Evolutionary conservation across 331 rosid species (phyloP), one percentile per base, ranked within the genome.

Genomic region (Dryas integrifolia): DNA sequence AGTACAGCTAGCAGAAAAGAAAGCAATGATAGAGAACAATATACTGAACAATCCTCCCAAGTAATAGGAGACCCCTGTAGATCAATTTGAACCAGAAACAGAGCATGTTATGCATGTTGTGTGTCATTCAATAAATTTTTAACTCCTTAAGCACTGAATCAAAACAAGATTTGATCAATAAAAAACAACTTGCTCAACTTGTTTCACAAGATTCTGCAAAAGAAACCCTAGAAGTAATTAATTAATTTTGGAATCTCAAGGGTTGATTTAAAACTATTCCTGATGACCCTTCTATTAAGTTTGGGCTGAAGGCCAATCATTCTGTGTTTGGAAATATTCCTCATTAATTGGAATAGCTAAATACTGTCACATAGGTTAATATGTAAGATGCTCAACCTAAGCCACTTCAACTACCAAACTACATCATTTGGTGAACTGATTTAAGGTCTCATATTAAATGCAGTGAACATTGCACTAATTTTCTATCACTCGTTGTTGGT

Each of bases 41-140:
- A 41, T 21, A 70, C 55, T 30, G 52, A 38, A 39, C 40, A 40
- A 14, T 63, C 63, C 53, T 41, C 77, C 62, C 4, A 40, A 63
- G 18, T 51, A 63, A n/a, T 14, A 13, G 63, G 53, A 63, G n/a
- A 73, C 61, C 58, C 41, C 6, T 16, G 7, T 45, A 26, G 6
- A 73, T 63, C 8, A 7, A 62, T 73, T 13, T 50, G 35, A 50
- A 63, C 63, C 63, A 40, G 64, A 73, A 44, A 21, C 71, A 73
- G 18, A 13, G 46, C 70, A 73, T 73, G 52, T 73, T 64, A 44
- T 73, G 30, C 45, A 48, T 67, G 58, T 40, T 8, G 43, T 12
- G 24, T 13, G 40, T 12, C 58, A 9, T 15, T 24, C 48, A 41
- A 43, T 10, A 21, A 38, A 24, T 5, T 41, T 53, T 63, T 44